A percentile compares a stretch with the other conserved stretches of the same genome.
Conservation (phyloP, 2,329 filamentous ascomycete genomes). For the Nannizziopsis arthrosporioides region DNA sequence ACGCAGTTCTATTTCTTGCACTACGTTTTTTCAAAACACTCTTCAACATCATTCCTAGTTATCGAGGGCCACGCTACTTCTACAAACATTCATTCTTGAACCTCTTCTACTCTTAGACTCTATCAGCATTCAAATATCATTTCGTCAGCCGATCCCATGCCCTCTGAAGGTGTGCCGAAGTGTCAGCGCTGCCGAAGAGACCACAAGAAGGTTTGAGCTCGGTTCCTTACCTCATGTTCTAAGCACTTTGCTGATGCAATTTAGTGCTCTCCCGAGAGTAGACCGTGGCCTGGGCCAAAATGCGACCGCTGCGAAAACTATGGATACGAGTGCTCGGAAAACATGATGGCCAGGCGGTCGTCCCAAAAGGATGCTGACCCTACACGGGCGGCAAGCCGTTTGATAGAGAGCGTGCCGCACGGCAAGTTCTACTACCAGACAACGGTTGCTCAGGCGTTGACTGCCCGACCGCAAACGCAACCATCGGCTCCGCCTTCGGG, state of each 20-base stretch:
- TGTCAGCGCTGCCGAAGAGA: constrained; percentile 17
- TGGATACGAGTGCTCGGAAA: constrained; percentile 18
- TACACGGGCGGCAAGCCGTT: constrained; percentile 5
- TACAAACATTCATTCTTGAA: not conserved
- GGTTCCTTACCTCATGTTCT: not conserved
- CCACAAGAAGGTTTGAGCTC: constrained; percentile 16
- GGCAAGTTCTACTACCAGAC: constrained; percentile 13
- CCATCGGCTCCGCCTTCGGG: constrained; percentile 1
- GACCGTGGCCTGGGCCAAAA: constrained; percentile 17
- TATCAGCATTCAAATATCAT: not conserved
- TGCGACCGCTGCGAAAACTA: constrained; percentile 18
- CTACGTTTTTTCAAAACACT: not conserved
- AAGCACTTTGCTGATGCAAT: constrained; percentile 6
- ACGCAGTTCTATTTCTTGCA: not conserved
- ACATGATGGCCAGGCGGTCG: constrained; percentile 16
- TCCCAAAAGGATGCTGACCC: constrained; percentile 16
- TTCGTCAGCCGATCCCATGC: constrained; percentile 12
- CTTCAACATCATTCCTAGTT: not conserved
- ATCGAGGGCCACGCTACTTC: not conserved
- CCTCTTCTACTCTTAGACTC: not conserved
- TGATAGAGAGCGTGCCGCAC: constrained; percentile 9
- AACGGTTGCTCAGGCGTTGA: constrained; percentile 8
- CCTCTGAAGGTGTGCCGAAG: constrained; percentile 18
- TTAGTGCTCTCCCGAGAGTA: constrained; percentile 17
- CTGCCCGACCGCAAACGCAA: constrained; percentile 8